Evolutionary conservation across 2,329 filamentous ascomycete species (phyloP).

Genomic region (Fusarium devonianum): DNA sequence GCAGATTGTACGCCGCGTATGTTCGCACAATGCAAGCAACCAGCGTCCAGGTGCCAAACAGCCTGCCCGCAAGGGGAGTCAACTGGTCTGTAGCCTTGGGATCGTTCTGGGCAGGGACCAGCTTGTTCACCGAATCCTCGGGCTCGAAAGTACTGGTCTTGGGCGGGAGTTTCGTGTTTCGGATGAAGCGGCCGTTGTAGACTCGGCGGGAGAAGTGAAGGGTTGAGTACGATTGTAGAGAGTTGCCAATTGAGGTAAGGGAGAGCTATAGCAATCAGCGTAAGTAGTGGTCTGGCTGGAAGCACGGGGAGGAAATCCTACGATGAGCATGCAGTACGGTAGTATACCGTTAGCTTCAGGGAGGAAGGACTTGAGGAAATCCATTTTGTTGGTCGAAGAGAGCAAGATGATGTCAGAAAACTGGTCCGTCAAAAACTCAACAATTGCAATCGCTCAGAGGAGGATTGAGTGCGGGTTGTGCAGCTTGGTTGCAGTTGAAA

Average conservation of each 20-base stretch:
- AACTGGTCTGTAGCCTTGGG: slow-evolving; percentile 64
- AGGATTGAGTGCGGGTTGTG: background rate
- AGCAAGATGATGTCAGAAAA: background rate
- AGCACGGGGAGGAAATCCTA: slow-evolving; percentile 44
- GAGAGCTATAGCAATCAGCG: slow-evolving; percentile 68
- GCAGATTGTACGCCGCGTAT: slow-evolving; percentile 85
- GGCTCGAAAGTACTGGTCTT: slow-evolving; percentile 54
- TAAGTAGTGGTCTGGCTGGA: slow-evolving; percentile 8
- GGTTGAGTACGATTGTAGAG: slow-evolving; percentile 81
- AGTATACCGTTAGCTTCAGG: slow-evolving; percentile 61
- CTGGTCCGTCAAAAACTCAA: slow-evolving; percentile 8
- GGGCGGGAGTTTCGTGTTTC: slow-evolving; percentile 55
- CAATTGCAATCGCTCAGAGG: slow-evolving; percentile 8
- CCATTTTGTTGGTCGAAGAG: slow-evolving; percentile 51
- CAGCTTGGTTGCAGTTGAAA: background rate
- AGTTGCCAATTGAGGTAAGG: slow-evolving; percentile 82
- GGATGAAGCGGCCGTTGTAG: slow-evolving; percentile 73
- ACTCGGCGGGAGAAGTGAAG: slow-evolving; percentile 84
- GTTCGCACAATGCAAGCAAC: slow-evolving; percentile 78
- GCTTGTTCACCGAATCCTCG: slow-evolving; percentile 62
- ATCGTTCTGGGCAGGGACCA: slow-evolving; percentile 55
- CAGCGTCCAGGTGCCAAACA: slow-evolving; percentile 89
- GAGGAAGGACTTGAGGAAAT: slow-evolving; percentile 53
- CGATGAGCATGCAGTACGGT: slow-evolving; percentile 66
- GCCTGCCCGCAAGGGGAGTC: slow-evolving; percentile 77